phyloP scores from a whole-genome alignment of 2,329 filamentous ascomycete species.

The Basipetospora chlamydospora region DNA sequence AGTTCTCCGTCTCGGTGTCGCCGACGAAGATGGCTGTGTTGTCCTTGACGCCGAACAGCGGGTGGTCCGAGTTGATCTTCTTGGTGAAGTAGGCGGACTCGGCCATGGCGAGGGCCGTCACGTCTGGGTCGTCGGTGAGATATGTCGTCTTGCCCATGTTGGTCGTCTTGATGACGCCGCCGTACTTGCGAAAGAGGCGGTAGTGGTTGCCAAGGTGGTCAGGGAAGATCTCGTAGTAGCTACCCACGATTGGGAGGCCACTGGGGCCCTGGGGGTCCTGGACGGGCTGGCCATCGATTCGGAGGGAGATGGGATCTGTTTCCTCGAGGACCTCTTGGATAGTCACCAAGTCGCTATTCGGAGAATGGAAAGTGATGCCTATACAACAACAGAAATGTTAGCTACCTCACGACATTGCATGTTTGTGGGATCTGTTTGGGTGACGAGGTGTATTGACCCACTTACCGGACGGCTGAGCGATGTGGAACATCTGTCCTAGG shows the following conservation, averaged over 20 bases:
- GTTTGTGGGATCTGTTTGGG: no score
- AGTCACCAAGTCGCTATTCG: constrained; percentile 16
- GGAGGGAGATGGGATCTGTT: constrained; percentile 23
- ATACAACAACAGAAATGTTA: background rate
- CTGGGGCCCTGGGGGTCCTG: constrained; percentile 34
- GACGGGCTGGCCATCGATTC: constrained; percentile 32
- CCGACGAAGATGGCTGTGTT: constrained; percentile 27
- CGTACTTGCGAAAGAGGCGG: constrained; percentile 36
- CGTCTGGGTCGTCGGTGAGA: constrained; percentile 32
- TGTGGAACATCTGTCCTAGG: constrained; percentile 26
- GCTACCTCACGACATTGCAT: constrained; percentile 11
- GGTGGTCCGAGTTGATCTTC: constrained; percentile 33
- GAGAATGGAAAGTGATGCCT: constrained; percentile 14
- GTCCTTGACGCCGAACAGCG: constrained; percentile 27
- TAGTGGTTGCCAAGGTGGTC: constrained; percentile 44
- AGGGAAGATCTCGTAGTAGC: constrained; percentile 39
- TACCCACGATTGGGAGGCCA: constrained; percentile 34
- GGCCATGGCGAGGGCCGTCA: constrained; percentile 29
- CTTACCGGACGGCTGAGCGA: constrained; percentile 25
- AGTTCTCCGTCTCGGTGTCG: constrained; percentile 36
- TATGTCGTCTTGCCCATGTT: constrained; percentile 35
- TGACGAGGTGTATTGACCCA: background rate
- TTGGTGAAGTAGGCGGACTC: constrained; percentile 41
- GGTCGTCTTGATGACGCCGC: constrained; percentile 34
- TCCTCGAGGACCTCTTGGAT: constrained; percentile 20